Evolutionary conservation across 208 protist genomes (phyloP).

Genomic region (Naegleria lovaniensis): DNA sequence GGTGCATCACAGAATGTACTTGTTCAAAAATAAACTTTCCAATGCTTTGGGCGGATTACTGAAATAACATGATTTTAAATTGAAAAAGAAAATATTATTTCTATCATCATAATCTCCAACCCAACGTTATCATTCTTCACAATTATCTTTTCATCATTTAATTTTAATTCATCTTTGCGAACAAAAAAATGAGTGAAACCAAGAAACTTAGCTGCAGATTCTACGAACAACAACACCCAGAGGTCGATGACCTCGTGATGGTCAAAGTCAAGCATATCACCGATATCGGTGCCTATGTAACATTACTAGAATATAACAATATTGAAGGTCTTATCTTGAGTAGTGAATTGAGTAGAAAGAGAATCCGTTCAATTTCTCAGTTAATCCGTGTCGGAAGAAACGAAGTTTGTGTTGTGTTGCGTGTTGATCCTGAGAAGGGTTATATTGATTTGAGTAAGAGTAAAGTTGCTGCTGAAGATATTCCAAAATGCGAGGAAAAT

Average conservation of each 20-base stretch:
- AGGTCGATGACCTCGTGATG: constrained; percentile 93
- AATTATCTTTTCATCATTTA: background rate
- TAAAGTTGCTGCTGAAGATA: constrained; percentile 84
- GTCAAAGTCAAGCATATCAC: constrained; percentile 85
- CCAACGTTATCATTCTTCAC: too few relatives aligned
- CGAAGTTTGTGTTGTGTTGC: constrained; percentile 92
- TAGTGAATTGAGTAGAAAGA: constrained; percentile 89
- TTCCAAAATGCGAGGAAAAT: constrained; percentile 79
- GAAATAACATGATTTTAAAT: too few relatives aligned
- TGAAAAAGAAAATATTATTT: too few relatives aligned
- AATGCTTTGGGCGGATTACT: too few relatives aligned
- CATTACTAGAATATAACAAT: constrained; percentile 95
- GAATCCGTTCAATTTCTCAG: constrained; percentile 97
- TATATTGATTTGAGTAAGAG: constrained; percentile 28
- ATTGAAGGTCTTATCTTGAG: constrained; percentile 97
- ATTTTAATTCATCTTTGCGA: background rate
- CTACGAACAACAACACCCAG: constrained; percentile 83
- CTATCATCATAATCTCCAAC: too few relatives aligned
- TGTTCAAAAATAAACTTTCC: too few relatives aligned
- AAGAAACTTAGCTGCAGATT: constrained; percentile 59
- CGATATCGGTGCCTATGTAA: constrained; percentile 82
- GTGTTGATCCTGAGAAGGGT: constrained; percentile 94
- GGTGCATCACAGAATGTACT: too few relatives aligned
- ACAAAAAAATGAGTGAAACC: background rate
- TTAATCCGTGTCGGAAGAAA: constrained; percentile 92